Conservation (phyloP, 2,329 filamentous ascomycete genomes). For the Fusarium duplospermum region DNA sequence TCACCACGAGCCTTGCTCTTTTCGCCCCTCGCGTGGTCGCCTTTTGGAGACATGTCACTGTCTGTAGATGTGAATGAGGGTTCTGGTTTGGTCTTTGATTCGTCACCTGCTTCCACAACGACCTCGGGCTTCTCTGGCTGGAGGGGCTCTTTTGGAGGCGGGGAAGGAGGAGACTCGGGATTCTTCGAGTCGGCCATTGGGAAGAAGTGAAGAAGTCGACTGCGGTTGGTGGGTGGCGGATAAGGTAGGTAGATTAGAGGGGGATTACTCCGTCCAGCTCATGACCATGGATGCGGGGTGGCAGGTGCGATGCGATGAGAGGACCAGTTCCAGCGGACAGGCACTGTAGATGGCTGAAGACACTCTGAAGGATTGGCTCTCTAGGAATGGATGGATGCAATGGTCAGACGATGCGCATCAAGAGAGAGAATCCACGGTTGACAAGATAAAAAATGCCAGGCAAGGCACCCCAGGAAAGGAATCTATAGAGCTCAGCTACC, state of each 20-base stretch:
- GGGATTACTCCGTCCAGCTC: neutral
- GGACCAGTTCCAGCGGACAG: neutral
- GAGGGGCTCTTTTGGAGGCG: constrained; percentile 32
- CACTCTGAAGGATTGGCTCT: neutral
- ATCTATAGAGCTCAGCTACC: constrained; percentile 6
- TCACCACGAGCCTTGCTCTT: constrained; percentile 23
- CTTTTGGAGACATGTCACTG: constrained; percentile 25
- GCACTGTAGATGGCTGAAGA: neutral
- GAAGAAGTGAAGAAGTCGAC: neutral
- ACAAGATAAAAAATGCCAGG: neutral
- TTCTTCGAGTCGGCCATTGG: constrained; percentile 25
- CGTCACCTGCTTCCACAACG: neutral
- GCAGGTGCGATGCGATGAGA: neutral
- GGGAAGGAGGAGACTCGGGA: constrained; percentile 13
- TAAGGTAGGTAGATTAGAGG: neutral
- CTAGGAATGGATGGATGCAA: neutral
- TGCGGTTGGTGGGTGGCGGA: neutral
- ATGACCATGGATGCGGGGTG: neutral
- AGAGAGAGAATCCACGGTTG: neutral
- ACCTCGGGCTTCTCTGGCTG: neutral
- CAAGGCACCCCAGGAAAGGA: constrained; percentile 6
- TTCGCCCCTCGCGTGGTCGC: constrained; percentile 12
- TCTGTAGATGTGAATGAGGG: neutral
- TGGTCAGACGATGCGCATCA: neutral
- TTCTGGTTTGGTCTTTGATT: neutral